Evolutionary conservation across 768 basidiomycete genomes (phyloP).

Genomic region (Leccinellum luteum): DNA sequence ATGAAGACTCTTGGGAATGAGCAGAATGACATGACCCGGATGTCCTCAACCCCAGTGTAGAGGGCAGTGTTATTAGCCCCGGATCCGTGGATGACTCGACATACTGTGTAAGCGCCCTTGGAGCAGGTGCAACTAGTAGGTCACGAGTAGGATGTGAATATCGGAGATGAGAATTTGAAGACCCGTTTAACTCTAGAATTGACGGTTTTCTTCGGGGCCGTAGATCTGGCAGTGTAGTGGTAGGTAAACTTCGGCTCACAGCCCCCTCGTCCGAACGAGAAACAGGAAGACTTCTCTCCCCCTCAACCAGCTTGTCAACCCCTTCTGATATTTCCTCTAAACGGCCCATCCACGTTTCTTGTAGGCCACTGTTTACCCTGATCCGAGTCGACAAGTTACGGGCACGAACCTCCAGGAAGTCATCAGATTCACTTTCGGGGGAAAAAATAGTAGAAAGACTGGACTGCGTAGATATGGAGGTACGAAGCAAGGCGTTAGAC

Average conservation of each 20-base stretch:
- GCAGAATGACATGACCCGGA: constrained; percentile 29
- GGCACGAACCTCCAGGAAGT: constrained; percentile 46
- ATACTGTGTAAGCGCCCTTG: constrained; percentile 74
- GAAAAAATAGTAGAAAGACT: constrained; percentile 49
- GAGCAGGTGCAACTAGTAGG: constrained; percentile 62
- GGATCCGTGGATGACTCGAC: constrained; percentile 56
- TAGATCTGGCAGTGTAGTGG: constrained; percentile 30
- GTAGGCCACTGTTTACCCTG: constrained; percentile 40
- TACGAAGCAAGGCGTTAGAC: constrained; percentile 76
- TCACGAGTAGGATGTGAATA: constrained; percentile 52
- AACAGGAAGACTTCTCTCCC: constrained; percentile 11
- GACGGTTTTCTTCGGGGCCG: constrained; percentile 47
- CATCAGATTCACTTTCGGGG: constrained; percentile 45
- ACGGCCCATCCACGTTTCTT: constrained; percentile 63
- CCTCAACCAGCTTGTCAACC: constrained; percentile 57
- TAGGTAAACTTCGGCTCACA: constrained; percentile 48
- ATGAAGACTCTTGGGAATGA: constrained; percentile 7
- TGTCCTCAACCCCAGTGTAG: constrained; percentile 64
- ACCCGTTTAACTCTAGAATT: constrained; percentile 35
- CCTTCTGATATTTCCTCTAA: constrained; percentile 61
- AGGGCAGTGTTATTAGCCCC: constrained; percentile 57
- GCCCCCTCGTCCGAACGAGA: constrained; percentile 17
- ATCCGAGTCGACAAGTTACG: constrained; percentile 53
- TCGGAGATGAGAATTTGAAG: constrained; percentile 39
- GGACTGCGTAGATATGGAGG: constrained; percentile 69